These are phyloP conservation scores for Gnomoniopsis sp. DNA, from an alignment of 2,329 filamentous ascomycete species.

Conservation along the genomic window DNA sequence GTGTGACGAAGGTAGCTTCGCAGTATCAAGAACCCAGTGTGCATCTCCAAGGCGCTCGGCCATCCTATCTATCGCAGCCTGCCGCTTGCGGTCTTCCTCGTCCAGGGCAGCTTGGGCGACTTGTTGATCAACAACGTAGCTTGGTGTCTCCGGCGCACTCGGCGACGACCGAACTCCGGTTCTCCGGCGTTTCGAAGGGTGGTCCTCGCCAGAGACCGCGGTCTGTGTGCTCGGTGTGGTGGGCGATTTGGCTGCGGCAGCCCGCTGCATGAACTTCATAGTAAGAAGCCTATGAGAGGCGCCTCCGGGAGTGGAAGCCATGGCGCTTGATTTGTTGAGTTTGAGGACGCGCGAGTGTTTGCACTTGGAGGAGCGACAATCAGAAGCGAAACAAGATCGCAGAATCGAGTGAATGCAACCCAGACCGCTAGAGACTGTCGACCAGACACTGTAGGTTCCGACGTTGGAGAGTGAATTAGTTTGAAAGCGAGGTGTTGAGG, in stretches of 20 bases:
- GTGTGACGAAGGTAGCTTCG: constrained; percentile 11
- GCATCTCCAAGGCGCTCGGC: constrained; percentile 64
- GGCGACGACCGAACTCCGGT: constrained; percentile 30
- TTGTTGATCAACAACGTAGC: constrained; percentile 48
- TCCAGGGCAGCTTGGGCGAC: constrained; percentile 62
- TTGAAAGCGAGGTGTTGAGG: background rate
- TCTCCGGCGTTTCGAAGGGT: constrained; percentile 62
- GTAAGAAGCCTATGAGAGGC: constrained; percentile 87
- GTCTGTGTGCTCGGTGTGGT: constrained; percentile 41
- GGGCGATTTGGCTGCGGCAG: constrained; percentile 57
- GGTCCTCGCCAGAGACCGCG: constrained; percentile 40
- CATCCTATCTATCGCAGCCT: constrained; percentile 58
- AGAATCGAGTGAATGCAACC: background rate
- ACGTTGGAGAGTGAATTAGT: background rate
- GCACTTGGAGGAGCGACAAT: background rate
- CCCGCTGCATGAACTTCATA: constrained; percentile 98
- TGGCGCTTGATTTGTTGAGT: constrained; percentile 22
- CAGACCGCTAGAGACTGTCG: background rate
- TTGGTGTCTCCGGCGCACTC: constrained; percentile 32
- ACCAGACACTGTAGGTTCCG: background rate
- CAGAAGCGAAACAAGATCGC: background rate
- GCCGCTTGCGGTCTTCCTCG: constrained; percentile 63
- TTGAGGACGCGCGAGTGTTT: background rate
- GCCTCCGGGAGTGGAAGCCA: constrained; percentile 55
- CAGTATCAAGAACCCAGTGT: constrained; percentile 69